Evolutionary conservation across 129 eudicot species (phyloP).

Genomic region (Flaveria ramosissima): DNA sequence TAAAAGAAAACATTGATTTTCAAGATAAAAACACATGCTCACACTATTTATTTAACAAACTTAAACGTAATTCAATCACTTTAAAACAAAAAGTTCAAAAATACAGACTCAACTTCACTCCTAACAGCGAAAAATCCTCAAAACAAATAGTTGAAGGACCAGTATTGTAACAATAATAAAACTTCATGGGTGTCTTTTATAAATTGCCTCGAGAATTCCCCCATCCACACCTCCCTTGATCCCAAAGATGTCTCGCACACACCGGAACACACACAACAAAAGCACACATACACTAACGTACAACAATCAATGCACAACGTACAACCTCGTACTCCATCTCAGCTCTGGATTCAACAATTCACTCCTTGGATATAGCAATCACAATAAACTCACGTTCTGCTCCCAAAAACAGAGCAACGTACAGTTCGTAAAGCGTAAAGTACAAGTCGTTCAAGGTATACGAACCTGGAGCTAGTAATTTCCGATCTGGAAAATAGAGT

Average conservation of each 20-base stretch:
- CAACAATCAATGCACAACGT: background rate
- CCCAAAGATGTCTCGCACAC: constrained; percentile 31
- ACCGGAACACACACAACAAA: constrained; percentile 9
- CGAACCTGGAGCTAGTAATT: background rate
- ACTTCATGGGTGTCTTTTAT: constrained; percentile 9
- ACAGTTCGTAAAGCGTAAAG: background rate
- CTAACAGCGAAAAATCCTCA: background rate
- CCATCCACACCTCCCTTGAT: constrained; percentile 40
- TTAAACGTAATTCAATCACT: background rate
- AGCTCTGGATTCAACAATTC: background rate
- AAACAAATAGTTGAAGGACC: background rate
- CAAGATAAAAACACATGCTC: no score
- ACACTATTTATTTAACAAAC: no score
- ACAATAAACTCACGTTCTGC: background rate
- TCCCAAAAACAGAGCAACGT: background rate
- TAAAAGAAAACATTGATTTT: no score
- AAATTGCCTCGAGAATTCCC: constrained; percentile 30
- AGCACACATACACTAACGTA: background rate
- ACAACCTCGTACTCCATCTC: background rate
- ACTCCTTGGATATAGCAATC: constrained; percentile 2
- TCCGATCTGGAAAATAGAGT: constrained; percentile 18
- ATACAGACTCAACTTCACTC: background rate
- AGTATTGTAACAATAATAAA: background rate
- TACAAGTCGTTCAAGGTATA: background rate
- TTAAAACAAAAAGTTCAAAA: background rate